Conservation (phyloP, 352 stramenopile genomes). For the Paralagenidium karlingii region DNA sequence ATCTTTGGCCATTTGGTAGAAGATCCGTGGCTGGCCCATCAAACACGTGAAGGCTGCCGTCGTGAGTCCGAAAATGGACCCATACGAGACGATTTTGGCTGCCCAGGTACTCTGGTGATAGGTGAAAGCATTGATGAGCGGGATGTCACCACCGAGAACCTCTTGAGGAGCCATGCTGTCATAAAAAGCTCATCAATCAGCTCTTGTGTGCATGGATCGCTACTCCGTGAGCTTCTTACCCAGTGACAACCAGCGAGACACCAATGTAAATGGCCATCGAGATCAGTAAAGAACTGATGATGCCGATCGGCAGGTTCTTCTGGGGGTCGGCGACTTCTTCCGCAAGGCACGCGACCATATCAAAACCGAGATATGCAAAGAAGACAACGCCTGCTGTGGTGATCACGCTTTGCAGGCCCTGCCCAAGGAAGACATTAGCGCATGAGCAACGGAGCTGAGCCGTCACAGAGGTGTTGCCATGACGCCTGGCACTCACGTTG, state of each 20-base stretch:
- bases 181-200: neutral
- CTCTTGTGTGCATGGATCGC: neutral
- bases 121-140: slow-evolving; percentile 74
- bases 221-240: slow-evolving; percentile 30
- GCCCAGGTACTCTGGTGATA: slow-evolving; percentile 65
- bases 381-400: slow-evolving; percentile 83
- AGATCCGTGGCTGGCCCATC: slow-evolving; percentile 88
- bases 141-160: slow-evolving; percentile 58
- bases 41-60: slow-evolving; percentile 85
- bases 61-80: slow-evolving; percentile 88
- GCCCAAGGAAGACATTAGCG: slow-evolving; percentile 6
- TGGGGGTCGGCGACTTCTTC: slow-evolving; percentile 87
- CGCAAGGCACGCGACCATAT: slow-evolving; percentile 87
- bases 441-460: neutral
- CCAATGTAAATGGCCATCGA: slow-evolving; percentile 86
- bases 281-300: slow-evolving; percentile 85
- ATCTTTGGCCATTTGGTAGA: slow-evolving; percentile 87
- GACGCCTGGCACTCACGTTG: too few species aligned
- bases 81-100: slow-evolving; percentile 77
- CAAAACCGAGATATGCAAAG: slow-evolving; percentile 88
- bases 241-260: slow-evolving; percentile 84
- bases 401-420: slow-evolving; percentile 83
- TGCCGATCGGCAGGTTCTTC: slow-evolving; percentile 82
- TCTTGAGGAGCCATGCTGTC: slow-evolving; percentile 54
- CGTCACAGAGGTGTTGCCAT: too few species aligned